A percentile compares a stretch with the other conserved stretches of the same genome.
Conservation (phyloP, 75 land plant species). For the Selaginella moellendorffii region DNA sequence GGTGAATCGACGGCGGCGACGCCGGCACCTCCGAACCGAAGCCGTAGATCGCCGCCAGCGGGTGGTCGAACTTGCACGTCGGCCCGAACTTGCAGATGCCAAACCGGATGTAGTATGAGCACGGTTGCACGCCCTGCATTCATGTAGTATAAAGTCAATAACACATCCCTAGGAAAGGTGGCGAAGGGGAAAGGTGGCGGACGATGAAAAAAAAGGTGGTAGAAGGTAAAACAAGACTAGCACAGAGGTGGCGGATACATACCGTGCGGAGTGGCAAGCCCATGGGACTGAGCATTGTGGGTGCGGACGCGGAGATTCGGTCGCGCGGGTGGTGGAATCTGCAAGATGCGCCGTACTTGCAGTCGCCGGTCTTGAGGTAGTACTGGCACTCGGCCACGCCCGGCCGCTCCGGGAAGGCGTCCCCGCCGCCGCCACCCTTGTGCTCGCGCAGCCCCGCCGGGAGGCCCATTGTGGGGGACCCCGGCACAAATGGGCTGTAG, state of each 20-base stretch:
- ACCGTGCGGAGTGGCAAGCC: constrained; percentile 96
- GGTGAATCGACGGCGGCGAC: too few species aligned
- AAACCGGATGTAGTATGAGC: constrained; percentile 75
- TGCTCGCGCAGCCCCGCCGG: background rate
- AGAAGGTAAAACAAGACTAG: background rate
- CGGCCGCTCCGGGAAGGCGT: constrained; percentile 51
- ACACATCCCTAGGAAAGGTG: too few species aligned
- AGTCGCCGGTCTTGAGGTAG: constrained; percentile 98
- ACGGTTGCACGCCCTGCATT: constrained; percentile 90
- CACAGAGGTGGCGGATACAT: background rate
- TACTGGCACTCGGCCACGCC: constrained; percentile 90
- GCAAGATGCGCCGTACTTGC: constrained; percentile 91
- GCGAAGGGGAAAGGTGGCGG: too few species aligned
- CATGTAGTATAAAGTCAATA: too few species aligned
- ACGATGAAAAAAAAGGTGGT: too few species aligned
- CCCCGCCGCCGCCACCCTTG: background rate
- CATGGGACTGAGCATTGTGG: constrained; percentile 56
- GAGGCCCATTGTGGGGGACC: background rate
- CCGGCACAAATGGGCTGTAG: constrained; percentile 6
- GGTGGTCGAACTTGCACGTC: constrained; percentile 95
- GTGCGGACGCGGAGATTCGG: constrained; percentile 49
- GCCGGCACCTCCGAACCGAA: too few species aligned
- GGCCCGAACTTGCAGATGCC: constrained; percentile 99
- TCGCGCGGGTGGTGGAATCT: constrained; percentile 92
- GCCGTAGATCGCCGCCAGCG: constrained; percentile 17